Evolutionary conservation across 1,139 yeast species (phyloP).

Genomic region (Schizosaccharomyces versatilis): DNA sequence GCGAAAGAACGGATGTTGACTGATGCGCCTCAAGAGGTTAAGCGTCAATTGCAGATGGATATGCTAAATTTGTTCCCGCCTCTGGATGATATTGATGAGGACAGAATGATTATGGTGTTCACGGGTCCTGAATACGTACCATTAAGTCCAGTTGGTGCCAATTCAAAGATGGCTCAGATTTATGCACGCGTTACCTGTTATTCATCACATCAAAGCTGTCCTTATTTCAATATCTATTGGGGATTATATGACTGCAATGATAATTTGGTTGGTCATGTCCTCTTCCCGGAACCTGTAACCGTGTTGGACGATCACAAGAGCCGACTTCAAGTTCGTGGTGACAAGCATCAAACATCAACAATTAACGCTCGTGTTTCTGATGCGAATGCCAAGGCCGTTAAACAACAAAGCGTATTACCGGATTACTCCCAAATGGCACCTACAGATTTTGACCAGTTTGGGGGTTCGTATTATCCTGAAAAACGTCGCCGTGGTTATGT

Average conservation of each 20-base stretch:
- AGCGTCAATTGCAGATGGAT: not conserved
- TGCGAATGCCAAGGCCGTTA: no score
- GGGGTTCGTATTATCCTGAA: no score
- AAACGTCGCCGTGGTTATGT: no score
- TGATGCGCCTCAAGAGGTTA: not conserved
- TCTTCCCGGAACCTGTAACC: not conserved
- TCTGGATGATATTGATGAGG: not conserved
- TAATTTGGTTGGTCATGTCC: not conserved
- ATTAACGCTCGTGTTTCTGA: no score
- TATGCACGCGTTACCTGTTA: not conserved
- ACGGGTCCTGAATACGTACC: slow-evolving; percentile 2
- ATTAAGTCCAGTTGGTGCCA: not conserved
- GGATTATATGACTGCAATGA: not conserved
- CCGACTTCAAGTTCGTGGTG: not conserved
- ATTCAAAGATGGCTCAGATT: not conserved
- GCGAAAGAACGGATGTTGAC: not conserved
- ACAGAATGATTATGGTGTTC: slow-evolving; percentile 1
- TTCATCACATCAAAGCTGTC: not conserved
- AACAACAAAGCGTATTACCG: no score
- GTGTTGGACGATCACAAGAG: slow-evolving; percentile 1
- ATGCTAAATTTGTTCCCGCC: not conserved
- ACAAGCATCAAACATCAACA: no score
- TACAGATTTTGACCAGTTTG: no score
- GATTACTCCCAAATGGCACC: no score
- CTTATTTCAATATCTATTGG: not conserved